Percentiles rank a stretch among this genome's conserved stretches.
phyloP scores from a whole-genome alignment of 495 filamentous ascomycete species.

The Pyronema domesticum region DNA sequence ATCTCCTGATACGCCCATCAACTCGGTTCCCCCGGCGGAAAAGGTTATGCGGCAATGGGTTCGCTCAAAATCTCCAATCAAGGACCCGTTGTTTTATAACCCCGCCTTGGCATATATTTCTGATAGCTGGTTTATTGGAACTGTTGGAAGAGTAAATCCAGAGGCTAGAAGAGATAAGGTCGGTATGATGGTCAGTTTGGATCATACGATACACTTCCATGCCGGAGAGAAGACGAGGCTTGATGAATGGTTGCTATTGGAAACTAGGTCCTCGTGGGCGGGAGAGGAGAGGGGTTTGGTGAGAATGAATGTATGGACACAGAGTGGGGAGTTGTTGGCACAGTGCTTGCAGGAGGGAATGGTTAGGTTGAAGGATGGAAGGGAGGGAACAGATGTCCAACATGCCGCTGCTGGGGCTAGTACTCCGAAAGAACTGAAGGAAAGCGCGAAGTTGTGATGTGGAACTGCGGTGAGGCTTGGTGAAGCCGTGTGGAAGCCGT shows the following conservation, averaged over 20 bases:
- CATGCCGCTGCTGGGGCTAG: not conserved
- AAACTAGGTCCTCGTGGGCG: slow-evolving; percentile 88
- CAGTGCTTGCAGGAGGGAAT: slow-evolving; percentile 67
- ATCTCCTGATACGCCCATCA: slow-evolving; percentile 16
- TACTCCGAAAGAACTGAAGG: not conserved
- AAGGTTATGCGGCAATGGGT: slow-evolving; percentile 59
- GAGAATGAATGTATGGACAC: slow-evolving; percentile 69
- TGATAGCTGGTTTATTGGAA: slow-evolving; percentile 83
- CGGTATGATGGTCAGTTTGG: slow-evolving; percentile 92
- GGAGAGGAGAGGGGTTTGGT: slow-evolving; percentile 79
- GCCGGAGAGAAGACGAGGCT: slow-evolving; percentile 57
- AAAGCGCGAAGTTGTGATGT: not conserved
- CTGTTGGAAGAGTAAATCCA: slow-evolving; percentile 39
- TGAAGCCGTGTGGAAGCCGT: too few relatives aligned
- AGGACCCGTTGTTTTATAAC: slow-evolving; percentile 55
- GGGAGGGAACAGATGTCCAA: slow-evolving; percentile 9
- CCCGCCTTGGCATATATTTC: slow-evolving; percentile 81
- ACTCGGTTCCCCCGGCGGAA: slow-evolving; percentile 32
- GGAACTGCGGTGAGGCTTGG: not conserved
- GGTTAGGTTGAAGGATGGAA: slow-evolving; percentile 33
- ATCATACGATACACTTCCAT: slow-evolving; percentile 93
- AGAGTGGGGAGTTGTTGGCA: slow-evolving; percentile 67
- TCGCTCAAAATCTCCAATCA: slow-evolving; percentile 56
- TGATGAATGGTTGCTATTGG: slow-evolving; percentile 86
- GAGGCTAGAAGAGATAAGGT: slow-evolving; percentile 32